Evolutionary conservation across 768 basidiomycete species (phyloP), one percentile per base, ranked within the genome.

Genomic region (Russula lepida): DNA sequence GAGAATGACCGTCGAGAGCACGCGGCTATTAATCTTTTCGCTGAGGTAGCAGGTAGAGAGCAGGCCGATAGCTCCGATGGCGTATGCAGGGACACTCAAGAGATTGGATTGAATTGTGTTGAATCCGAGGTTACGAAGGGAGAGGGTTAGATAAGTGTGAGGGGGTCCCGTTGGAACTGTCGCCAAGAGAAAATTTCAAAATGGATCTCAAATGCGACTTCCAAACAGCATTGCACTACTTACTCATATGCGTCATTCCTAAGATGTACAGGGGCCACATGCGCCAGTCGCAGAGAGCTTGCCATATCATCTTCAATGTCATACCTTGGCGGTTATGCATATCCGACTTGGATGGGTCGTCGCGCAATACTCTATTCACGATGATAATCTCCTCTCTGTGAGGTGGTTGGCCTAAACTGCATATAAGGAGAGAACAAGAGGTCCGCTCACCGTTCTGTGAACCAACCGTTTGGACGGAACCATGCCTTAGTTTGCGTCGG

Each of bases 241-340:
- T 37, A 53, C 51, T 37, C 35, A 53, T 23, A 67, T 81, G 81
- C 13, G 75, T 70, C 32, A 84, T 68, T 4, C 83, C 81, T 28
- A 85, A 75, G 27, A 76, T 70, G 65, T 88, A 88, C 35, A 88
- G 62, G 0, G 86, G 85, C 85, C 85, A 86, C 66, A 86, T 71
- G 54, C 79, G 74, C 78, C 80, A 86, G 67, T 88, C 85, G 21
- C 71, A 73, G 23, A 85, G 60, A 15, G 82, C 78, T 27, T 74
- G 67, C 70, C 74, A 81, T 30, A 87, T 78, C 73, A 78, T 80
- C 61, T 66, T 70, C 8, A 76, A 50, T 4, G 74, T 73, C 5
- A 88, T 72, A 15, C 83, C 85, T 72, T 88, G 73, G n/a, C 85
- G 79, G 64, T 88, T 87, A 72, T 86, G 84, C 85, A 87, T 85